phyloP scores from a whole-genome alignment of 1,284 basidiomycete genomes.

The Cutaneotrichosporon sp. region DNA sequence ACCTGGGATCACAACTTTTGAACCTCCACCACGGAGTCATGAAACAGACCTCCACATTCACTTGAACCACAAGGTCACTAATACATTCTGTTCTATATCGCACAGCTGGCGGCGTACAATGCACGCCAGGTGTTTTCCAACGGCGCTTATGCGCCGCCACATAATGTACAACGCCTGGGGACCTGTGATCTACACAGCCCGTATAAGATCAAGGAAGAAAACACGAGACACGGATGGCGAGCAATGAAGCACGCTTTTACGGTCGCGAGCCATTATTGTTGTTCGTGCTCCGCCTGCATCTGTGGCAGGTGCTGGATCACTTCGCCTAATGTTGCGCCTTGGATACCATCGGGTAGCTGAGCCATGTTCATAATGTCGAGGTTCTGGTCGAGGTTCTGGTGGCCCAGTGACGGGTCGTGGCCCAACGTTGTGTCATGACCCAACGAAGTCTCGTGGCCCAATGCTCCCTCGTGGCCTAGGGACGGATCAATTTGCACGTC shows the following conservation, averaged over 20 bases:
- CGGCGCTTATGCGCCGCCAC: background rate
- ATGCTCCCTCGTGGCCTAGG: too few species aligned
- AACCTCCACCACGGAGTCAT: background rate
- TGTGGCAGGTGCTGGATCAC: constrained; percentile 25
- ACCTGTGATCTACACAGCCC: background rate
- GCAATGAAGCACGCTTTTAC: background rate
- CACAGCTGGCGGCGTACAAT: background rate
- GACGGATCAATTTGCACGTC: too few species aligned
- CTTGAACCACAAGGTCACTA: too few species aligned
- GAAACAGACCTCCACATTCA: too few species aligned
- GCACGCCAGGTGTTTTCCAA: background rate
- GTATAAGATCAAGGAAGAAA: background rate
- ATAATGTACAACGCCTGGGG: background rate
- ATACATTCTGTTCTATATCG: background rate
- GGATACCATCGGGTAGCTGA: too few species aligned
- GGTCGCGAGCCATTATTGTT: constrained; percentile 6
- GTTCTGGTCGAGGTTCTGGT: constrained; percentile 1
- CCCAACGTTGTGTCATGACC: too few species aligned
- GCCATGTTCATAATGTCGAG: constrained; percentile 18
- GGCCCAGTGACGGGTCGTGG: constrained; percentile 29
- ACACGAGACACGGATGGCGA: background rate
- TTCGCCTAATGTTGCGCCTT: constrained; percentile 17
- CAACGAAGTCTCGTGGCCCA: too few species aligned
- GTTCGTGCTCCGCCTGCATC: constrained; percentile 14
- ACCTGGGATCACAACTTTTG: background rate